phyloP scores from a whole-genome alignment of 257 asterid species.

The Solanum corneliomulleri region DNA sequence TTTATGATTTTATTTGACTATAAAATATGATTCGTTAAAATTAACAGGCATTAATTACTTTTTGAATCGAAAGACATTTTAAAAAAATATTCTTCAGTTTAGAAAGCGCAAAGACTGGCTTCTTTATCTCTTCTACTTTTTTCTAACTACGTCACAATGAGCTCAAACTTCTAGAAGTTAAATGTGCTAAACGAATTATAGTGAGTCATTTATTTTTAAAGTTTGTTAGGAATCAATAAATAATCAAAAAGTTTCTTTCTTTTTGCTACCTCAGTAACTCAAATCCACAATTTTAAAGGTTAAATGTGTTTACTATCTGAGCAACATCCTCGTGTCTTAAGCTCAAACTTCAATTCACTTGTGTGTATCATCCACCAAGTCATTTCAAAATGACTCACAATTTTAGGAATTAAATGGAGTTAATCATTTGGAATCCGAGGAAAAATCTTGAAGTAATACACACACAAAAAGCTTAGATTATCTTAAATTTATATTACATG shows the following conservation, averaged over 20 bases:
- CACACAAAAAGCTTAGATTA: background rate
- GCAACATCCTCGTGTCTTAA: background rate
- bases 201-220: background rate
- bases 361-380: background rate
- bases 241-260: background rate
- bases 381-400: background rate
- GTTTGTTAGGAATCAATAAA: background rate
- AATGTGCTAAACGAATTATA: background rate
- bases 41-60: background rate
- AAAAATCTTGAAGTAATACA: background rate
- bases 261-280: too few relatives aligned
- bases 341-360: background rate
- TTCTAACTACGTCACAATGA: background rate
- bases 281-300: too few relatives aligned
- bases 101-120: background rate
- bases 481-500: background rate
- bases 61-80: background rate
- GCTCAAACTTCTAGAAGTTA: background rate
- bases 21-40: background rate
- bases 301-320: background rate
- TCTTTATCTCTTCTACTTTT: background rate
- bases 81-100: background rate
- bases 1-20: background rate
- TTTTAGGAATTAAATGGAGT: background rate
- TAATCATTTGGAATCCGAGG: rapidly evolving